These are phyloP conservation scores for Metarhizium album DNA, from an alignment of 2,329 filamentous ascomycete genomes.

Conservation along the genomic window DNA sequence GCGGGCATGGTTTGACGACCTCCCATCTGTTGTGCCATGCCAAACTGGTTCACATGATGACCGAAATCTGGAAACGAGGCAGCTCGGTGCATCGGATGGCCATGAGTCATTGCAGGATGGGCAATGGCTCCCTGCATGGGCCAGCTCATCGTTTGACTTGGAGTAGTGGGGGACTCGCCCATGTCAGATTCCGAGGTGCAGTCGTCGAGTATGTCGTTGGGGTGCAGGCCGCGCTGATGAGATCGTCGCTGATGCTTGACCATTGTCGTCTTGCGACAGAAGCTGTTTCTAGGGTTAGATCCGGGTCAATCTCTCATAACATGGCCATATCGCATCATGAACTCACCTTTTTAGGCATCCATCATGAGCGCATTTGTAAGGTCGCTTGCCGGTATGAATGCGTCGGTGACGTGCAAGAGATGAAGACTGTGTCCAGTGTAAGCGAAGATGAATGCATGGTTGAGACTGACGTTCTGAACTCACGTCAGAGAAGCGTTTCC, in stretches of 20 bases:
- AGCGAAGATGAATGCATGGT: background rate
- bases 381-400: constrained; percentile 57
- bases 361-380: constrained; percentile 50
- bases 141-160: constrained; percentile 45
- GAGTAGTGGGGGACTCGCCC: constrained; percentile 49
- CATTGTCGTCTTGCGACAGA: constrained; percentile 63
- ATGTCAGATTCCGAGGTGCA: constrained; percentile 45
- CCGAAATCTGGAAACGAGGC: constrained; percentile 44
- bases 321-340: background rate
- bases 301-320: background rate
- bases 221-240: constrained; percentile 47
- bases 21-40: constrained; percentile 28
- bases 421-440: constrained; percentile 39
- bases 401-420: constrained; percentile 54
- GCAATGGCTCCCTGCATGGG: constrained; percentile 31
- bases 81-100: constrained; percentile 37
- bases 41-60: constrained; percentile 36
- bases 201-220: constrained; percentile 42
- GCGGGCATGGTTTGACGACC: constrained; percentile 37
- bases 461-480: constrained; percentile 17
- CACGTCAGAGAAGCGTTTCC: constrained; percentile 61
- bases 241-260: constrained; percentile 55
- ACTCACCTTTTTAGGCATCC: constrained; percentile 50
- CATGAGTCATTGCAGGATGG: constrained; percentile 24
- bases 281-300: constrained; percentile 30